Base-by-base conservation (phyloP, 805 yeast genomes). In the Barnettozyma botsteinii region DNA sequence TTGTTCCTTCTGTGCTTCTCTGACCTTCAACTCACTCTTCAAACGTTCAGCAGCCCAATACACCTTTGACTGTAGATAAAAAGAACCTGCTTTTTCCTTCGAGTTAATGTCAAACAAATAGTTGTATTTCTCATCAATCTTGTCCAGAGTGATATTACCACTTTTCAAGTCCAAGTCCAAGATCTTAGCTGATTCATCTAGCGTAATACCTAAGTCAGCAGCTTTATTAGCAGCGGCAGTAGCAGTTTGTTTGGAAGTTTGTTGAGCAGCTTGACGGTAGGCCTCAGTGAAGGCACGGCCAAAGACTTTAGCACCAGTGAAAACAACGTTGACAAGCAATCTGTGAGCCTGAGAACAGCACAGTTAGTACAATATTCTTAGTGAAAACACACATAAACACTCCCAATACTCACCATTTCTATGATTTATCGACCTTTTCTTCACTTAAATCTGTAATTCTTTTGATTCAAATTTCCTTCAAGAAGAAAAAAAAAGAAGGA, bases 281-380 rank as follows among this genome's bases (percentile, higher is more conserved):
- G 98, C 98, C 61, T 88, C 95, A n/a, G 87, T 73, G 61, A 93
- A 93, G 0, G 98, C 98, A 52, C 85, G 77, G 42, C 98, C 97
- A 58, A 93, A 88, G 23, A 91, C 98, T 52, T 86, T 81, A 5
- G 97, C 94, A 42, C 98, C 98, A 9, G 98, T 89, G 56, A 89
- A 76, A 35, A 88, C 73, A 48, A 93, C 96, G 63, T 85, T 91
- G 49, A 85, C 86, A 40, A 91, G 58, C 42, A 94, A 73, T 69
- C 97, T 79, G 62, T 93, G 96, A 47, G 98, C 98, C 97, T 36
- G 14, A n/a, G 7, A 28, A 6, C 11, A 11, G 2, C 3, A 29
- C 4, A 4, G 27, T 28, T 27, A 26, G 29, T 35, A 35, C 12
- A 9, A 17, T n/a, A n/a, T n/a, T n/a, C n/a, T n/a, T n/a, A n/a